Percentiles rank a stretch among this genome's conserved stretches.
phyloP scores from a whole-genome alignment of 2,329 filamentous ascomycete genomes.

The Hypoxylon sp. region DNA sequence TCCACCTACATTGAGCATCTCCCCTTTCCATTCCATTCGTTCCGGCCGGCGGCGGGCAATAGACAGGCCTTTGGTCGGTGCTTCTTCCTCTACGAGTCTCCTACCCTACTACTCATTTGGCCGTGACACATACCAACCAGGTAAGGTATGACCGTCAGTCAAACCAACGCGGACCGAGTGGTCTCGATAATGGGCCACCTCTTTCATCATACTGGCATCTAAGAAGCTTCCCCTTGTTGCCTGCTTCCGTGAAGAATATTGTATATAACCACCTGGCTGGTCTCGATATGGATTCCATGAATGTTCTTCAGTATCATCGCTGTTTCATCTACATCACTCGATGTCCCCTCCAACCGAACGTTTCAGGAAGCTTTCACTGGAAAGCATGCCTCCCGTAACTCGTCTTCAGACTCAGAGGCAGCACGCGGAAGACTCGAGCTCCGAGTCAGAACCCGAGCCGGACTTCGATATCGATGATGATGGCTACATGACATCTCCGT shows the following conservation, averaged over 20 bases:
- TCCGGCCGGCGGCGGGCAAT: constrained; percentile 28
- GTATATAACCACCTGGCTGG: constrained; percentile 46
- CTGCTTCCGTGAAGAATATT: constrained; percentile 31
- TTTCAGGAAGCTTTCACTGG: constrained; percentile 59
- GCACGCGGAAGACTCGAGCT: constrained; percentile 47
- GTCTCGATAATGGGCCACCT: constrained; percentile 46
- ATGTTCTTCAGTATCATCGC: constrained; percentile 34
- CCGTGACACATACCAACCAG: constrained; percentile 38
- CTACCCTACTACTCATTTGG: constrained; percentile 34
- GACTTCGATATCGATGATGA: constrained; percentile 53
- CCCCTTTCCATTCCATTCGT: constrained; percentile 16
- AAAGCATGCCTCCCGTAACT: constrained; percentile 56
- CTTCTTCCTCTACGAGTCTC: constrained; percentile 32
- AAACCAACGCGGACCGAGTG: constrained; percentile 48
- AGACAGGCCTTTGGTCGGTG: constrained; percentile 20
- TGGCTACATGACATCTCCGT: constrained; percentile 52
- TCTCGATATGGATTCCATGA: constrained; percentile 26
- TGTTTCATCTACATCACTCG: constrained; percentile 44
- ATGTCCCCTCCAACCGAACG: constrained; percentile 54
- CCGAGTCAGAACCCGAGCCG: constrained; percentile 54
- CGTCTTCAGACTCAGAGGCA: constrained; percentile 51
- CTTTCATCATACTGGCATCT: constrained; percentile 36
- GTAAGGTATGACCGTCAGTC: constrained; percentile 37
- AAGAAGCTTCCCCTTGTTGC: constrained; percentile 23
- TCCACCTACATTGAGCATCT: constrained; percentile 4